Evolutionary conservation across 2,329 filamentous ascomycete species (phyloP).

Genomic region (Cytospora mali): DNA sequence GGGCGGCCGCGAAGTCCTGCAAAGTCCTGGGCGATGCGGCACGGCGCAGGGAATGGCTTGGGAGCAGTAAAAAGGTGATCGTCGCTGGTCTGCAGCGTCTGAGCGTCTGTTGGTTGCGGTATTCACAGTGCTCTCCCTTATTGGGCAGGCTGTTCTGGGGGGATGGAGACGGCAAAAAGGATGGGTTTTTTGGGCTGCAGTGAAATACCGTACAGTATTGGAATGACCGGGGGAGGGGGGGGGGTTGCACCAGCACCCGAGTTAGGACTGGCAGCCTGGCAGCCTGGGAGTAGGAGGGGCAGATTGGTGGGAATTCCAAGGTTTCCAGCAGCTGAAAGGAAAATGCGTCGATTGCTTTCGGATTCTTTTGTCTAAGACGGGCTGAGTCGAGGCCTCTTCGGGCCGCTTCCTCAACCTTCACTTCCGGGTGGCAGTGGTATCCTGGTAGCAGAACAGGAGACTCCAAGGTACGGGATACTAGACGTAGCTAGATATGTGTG

Average conservation of each 20-base stretch:
- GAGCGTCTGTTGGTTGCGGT: background rate
- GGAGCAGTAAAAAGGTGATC: conserved; percentile 3
- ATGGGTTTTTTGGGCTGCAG: background rate
- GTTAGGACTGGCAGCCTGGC: background rate
- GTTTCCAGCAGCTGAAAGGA: background rate
- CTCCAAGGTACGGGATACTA: background rate
- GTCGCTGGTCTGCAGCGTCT: conserved; percentile 7
- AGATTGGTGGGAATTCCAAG: background rate
- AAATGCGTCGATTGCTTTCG: background rate
- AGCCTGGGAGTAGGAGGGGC: background rate
- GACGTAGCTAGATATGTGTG: background rate
- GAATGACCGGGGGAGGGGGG: background rate
- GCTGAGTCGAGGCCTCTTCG: background rate
- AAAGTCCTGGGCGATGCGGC: conserved; percentile 14
- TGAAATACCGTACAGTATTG: background rate
- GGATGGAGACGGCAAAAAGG: background rate
- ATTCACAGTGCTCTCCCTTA: conserved; percentile 2
- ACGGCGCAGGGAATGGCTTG: conserved; percentile 13
- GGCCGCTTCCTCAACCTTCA: background rate
- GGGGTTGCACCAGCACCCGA: background rate
- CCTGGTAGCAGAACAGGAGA: background rate
- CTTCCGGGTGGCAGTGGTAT: background rate
- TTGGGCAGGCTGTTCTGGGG: background rate
- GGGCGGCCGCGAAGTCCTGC: conserved; percentile 22
- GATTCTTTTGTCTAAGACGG: background rate